These are phyloP conservation scores for Silene uniflora DNA, from an alignment of 148 eudicot species.

Conservation along the genomic window DNA sequence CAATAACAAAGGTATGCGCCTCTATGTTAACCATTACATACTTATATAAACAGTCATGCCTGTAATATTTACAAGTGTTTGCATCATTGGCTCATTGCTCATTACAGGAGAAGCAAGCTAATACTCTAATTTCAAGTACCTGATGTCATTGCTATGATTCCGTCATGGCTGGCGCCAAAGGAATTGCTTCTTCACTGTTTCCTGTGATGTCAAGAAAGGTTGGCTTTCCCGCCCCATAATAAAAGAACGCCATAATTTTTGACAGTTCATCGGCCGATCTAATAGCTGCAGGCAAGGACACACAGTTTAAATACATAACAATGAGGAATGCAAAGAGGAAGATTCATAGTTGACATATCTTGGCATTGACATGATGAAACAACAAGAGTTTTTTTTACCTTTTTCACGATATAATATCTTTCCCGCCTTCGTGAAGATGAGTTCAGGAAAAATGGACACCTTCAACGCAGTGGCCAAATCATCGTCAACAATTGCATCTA, in stretches of 20 bases:
- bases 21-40: neutral
- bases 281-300: constrained; percentile 34
- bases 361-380: neutral
- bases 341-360: neutral
- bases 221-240: constrained; percentile 88
- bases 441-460: constrained; percentile 77
- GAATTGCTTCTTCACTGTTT: constrained; percentile 56
- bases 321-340: neutral
- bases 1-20: neutral
- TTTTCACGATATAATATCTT: constrained; percentile 85
- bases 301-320: neutral
- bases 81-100: neutral
- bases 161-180: constrained; percentile 32
- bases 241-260: constrained; percentile 93
- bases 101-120: neutral
- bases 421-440: constrained; percentile 90
- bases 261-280: constrained; percentile 84
- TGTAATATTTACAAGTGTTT: constrained; percentile 1
- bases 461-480: constrained; percentile 77
- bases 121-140: constrained; percentile 6
- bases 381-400: constrained; percentile 38
- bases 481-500: constrained; percentile 74
- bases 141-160: constrained; percentile 14
- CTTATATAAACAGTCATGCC: constrained; percentile 7
- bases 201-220: constrained; percentile 38